phyloP scores from a whole-genome alignment of 257 asterid species.

The Misopates orontium region DNA sequence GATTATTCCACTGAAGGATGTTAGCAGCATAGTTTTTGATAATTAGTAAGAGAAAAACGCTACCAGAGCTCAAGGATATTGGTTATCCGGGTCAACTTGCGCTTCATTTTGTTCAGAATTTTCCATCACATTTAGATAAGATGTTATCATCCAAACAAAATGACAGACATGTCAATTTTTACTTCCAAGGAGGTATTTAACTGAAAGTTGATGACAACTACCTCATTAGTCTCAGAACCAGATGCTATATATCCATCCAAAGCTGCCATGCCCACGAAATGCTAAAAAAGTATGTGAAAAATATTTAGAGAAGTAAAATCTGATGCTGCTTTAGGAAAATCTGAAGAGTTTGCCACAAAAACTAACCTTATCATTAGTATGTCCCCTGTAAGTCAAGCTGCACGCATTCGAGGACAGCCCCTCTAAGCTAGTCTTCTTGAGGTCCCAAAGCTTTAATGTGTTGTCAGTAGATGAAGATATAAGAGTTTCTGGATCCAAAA shows the following conservation, averaged over 20 bases:
- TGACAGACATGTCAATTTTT: too few relatives aligned
- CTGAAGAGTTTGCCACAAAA: not conserved
- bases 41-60: too few relatives aligned
- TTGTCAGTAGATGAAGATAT: slow-evolving; percentile 94
- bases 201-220: slow-evolving; percentile 19
- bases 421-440: slow-evolving; percentile 71
- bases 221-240: slow-evolving; percentile 98
- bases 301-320: slow-evolving; percentile 17
- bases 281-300: slow-evolving; percentile 51
- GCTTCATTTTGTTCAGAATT: not conserved
- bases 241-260: slow-evolving; percentile 87
- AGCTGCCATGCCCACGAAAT: slow-evolving; percentile 91
- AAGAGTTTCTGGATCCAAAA: slow-evolving; percentile 69
- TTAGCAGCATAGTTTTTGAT: too few relatives aligned
- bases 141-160: not conserved
- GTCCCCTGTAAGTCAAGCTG: slow-evolving; percentile 74
- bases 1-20: too few relatives aligned
- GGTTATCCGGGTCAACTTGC: too few relatives aligned
- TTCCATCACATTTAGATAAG: slow-evolving; percentile 11
- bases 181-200: too few relatives aligned
- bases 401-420: slow-evolving; percentile 47
- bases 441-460: slow-evolving; percentile 92
- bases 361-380: slow-evolving; percentile 91
- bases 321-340: not conserved
- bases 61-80: too few relatives aligned